These are phyloP conservation scores for Arthrobotrys conoides DNA, from an alignment of 2,329 filamentous ascomycete species.

Conservation along the genomic window DNA sequence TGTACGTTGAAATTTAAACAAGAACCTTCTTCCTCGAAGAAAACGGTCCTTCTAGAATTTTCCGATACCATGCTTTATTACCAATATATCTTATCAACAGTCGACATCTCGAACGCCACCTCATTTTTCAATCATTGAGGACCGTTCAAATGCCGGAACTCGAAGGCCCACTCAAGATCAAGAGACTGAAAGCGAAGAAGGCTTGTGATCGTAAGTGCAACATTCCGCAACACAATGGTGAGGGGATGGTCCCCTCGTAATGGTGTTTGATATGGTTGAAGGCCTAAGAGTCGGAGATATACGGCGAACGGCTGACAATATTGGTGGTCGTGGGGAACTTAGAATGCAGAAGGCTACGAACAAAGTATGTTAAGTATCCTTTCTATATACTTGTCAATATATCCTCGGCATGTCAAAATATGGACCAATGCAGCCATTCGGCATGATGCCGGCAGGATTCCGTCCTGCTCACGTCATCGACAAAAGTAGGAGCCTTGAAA, in stretches of 20 bases:
- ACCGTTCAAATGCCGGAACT: conserved; percentile 60
- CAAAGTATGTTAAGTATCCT: conserved; percentile 39
- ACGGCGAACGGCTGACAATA: conserved; percentile 28
- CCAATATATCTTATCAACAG: conserved; percentile 35
- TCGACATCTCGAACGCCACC: conserved; percentile 37
- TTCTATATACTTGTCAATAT: conserved; percentile 1
- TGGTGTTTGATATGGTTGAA: neutral
- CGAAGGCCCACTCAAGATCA: conserved; percentile 60
- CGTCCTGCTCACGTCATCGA: neutral
- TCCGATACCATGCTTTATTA: conserved; percentile 49
- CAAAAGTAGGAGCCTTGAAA: conserved; percentile 7
- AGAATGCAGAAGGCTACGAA: conserved; percentile 57
- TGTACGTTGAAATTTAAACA: conserved; percentile 53
- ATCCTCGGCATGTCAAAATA: conserved; percentile 5
- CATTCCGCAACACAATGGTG: conserved; percentile 34
- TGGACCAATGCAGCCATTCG: neutral
- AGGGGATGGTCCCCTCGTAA: neutral
- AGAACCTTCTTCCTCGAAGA: conserved; percentile 43
- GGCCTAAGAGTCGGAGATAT: neutral
- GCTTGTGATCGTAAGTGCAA: conserved; percentile 63
- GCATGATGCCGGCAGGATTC: conserved; percentile 11
- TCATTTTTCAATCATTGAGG: conserved; percentile 21
- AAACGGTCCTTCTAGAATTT: conserved; percentile 32
- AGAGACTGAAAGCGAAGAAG: conserved; percentile 62
- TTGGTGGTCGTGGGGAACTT: conserved; percentile 4